Base-by-base conservation (phyloP, 2,329 filamentous ascomycete species). In the Emydomyces testavorans region DNA sequence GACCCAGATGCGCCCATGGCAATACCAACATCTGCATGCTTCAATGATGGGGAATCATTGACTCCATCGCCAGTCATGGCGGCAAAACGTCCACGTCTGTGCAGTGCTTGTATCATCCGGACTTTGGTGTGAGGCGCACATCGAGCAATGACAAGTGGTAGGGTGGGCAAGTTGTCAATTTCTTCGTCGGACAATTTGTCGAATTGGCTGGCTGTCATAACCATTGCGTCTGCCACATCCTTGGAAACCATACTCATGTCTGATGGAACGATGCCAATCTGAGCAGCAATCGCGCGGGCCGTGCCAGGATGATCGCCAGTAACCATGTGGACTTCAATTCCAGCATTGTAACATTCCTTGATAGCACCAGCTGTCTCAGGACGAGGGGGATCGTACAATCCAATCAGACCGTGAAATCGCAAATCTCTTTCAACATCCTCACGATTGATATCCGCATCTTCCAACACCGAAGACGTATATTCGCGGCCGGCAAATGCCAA, bases 31-130 rank as follows among this genome's bases (percentile, higher is more conserved):
- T 94, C 87, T 5, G 85, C 83, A 20, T 78, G 76, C 54, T 86
- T 86, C 32, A 93, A 71, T 1, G 85, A 88, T 0, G 86, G 86
- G 2, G 84, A 85, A 61, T 93, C 86, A 60, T 93, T 93, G 53
- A 92, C 86, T 48, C 87, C 86, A 54, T 93, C 87, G 56, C 87
- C 87, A 23, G 86, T 93, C 85, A 93, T 92, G 48, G 85, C 86
- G 61, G 82, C 85, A 63, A 84, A 90, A 8, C 75, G 74, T 13
- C 79, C 76, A 34, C 85, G 79, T 20, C 65, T 60, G 44, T 67
- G 66, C 31, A 70, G 50, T 1, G 66, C 66, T 29, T 87, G 83
- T 46, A 94, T 89, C 86, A 94, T 93, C 47, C 85, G 80, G 5
- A 88, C 85, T 67, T 94, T 94, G 11, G 75, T 77, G 48, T 73